Conservation (phyloP, 768 basidiomycete species). For the Baorangia bicolor region DNA sequence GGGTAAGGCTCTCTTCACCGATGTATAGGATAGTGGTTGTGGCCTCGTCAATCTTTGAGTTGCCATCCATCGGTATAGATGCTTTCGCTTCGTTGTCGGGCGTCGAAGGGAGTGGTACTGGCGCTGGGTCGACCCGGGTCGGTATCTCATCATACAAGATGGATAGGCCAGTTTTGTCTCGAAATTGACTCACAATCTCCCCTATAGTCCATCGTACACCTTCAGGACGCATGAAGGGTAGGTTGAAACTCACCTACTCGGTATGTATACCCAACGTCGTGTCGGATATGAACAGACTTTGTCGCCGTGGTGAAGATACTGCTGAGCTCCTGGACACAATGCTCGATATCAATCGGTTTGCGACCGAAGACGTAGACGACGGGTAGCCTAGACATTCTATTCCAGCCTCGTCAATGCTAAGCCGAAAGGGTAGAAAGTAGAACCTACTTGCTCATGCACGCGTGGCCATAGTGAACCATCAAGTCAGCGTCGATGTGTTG, state of each 20-base stretch:
- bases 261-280: constrained; percentile 80
- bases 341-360: constrained; percentile 55
- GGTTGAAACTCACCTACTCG: constrained; percentile 46
- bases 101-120: neutral
- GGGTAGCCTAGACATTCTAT: constrained; percentile 81
- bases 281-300: constrained; percentile 53
- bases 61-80: neutral
- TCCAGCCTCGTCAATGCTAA: neutral
- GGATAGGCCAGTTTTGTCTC: constrained; percentile 26
- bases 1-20: constrained; percentile 74
- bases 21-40: constrained; percentile 50
- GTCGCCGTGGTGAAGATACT: constrained; percentile 28
- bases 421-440: neutral
- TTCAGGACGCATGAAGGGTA: neutral
- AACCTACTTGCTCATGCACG: constrained; percentile 88
- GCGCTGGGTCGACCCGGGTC: constrained; percentile 22
- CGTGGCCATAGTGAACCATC: constrained; percentile 94
- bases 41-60: neutral
- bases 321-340: constrained; percentile 46
- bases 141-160: constrained; percentile 40
- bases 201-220: constrained; percentile 5
- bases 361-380: constrained; percentile 91
- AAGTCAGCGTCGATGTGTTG: constrained; percentile 91
- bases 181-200: constrained; percentile 17
- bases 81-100: neutral